A percentile compares a stretch with the other conserved stretches of the same genome.
Conservation (phyloP, 2,329 filamentous ascomycete genomes). For the Sphaerostilbella broomeana region DNA sequence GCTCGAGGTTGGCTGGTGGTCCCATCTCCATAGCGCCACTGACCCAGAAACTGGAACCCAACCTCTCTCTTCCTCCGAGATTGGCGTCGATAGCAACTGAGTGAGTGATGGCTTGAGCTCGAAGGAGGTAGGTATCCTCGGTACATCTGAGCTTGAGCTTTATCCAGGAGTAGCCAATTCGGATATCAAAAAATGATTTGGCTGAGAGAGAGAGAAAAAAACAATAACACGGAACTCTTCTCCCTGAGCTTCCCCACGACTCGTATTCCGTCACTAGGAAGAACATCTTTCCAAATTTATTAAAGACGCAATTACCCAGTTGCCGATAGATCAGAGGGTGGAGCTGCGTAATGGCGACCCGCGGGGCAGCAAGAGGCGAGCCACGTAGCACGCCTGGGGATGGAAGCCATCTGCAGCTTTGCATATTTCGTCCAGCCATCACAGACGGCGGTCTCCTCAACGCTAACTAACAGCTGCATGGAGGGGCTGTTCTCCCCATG, state of each 20-base stretch:
- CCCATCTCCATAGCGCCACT: constrained; percentile 7
- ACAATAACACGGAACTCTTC: no score
- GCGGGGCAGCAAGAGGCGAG: constrained; percentile 24
- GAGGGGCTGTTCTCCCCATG: constrained; percentile 11
- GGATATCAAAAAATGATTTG: no score
- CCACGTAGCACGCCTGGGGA: constrained; percentile 30
- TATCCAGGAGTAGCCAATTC: no score
- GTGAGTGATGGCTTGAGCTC: no score
- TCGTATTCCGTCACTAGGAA: no score
- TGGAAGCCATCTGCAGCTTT: constrained; percentile 20
- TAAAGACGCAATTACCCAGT: constrained; percentile 17
- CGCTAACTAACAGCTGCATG: constrained; percentile 14
- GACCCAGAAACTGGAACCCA: constrained; percentile 7
- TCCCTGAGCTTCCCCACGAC: no score
- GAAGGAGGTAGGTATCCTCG: no score
- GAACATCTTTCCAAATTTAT: no score
- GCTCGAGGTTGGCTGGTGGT: constrained; percentile 11
- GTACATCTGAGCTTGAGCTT: no score
- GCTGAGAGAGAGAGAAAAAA: no score
- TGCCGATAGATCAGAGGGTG: constrained; percentile 22
- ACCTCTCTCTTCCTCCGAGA: constrained; percentile 12
- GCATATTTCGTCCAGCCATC: constrained; percentile 12
- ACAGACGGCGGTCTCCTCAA: constrained; percentile 16
- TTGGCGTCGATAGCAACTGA: constrained; percentile 4
- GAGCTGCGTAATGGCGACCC: constrained; percentile 24